Evolutionary conservation across 345 rosid genomes (phyloP).

Genomic region (Citrus sp.): DNA sequence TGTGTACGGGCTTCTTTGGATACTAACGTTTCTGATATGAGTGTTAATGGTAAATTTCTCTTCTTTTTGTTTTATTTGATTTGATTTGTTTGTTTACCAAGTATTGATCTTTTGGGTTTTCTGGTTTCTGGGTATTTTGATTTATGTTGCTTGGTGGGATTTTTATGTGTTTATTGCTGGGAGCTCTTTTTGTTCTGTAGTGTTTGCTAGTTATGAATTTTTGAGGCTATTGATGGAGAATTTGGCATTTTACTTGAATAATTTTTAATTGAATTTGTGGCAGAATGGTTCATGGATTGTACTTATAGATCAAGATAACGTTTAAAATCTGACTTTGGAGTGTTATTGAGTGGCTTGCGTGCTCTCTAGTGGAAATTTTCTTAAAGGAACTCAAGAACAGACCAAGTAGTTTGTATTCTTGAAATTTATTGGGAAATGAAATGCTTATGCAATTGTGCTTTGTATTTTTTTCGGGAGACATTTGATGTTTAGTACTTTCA

Average conservation of each 20-base stretch:
- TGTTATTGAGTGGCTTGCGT: neutral
- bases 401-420: neutral
- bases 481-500: constrained; percentile 8
- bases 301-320: neutral
- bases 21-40: constrained; percentile 87
- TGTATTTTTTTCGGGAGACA: neutral
- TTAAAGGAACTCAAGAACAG: neutral
- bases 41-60: constrained; percentile 63
- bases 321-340: neutral
- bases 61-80: neutral
- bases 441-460: neutral
- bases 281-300: neutral
- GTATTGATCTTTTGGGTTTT: constrained; percentile 18
- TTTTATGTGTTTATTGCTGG: neutral
- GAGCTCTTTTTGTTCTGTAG: neutral
- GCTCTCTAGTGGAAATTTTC: neutral
- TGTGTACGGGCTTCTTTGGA: constrained; percentile 64
- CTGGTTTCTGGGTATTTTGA: no score
- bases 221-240: constrained; percentile 2
- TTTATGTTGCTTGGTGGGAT: no score
- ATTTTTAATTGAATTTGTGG: neutral
- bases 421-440: neutral
- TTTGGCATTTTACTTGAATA: neutral
- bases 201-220: neutral
- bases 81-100: neutral